These are phyloP conservation scores for Polychaeton citri DNA, from an alignment of 2,329 filamentous ascomycete species.

Conservation along the genomic window DNA sequence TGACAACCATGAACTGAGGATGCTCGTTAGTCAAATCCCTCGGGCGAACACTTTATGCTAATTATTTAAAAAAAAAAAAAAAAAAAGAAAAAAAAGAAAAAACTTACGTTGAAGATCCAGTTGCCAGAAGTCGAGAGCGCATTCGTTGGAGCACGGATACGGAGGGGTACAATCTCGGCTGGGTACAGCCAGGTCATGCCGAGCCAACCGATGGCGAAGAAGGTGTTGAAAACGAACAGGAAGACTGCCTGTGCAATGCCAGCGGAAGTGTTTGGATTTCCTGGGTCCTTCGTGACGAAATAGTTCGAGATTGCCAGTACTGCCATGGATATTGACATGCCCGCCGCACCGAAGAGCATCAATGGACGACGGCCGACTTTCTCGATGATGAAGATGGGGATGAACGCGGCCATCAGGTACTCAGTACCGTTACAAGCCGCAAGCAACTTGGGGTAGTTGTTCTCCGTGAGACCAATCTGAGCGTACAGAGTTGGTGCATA, in stretches of 20 bases:
- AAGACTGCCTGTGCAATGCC: slow-evolving; percentile 9
- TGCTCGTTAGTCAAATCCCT: not conserved
- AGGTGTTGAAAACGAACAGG: slow-evolving; percentile 40
- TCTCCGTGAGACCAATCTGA: slow-evolving; percentile 20
- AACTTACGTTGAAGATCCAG: slow-evolving; percentile 43
- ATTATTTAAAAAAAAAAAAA: not conserved
- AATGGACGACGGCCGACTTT: slow-evolving; percentile 43
- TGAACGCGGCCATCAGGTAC: slow-evolving; percentile 33
- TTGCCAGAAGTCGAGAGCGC: slow-evolving; percentile 37
- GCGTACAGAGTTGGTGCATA: slow-evolving; percentile 1
- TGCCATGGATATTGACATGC: slow-evolving; percentile 14
- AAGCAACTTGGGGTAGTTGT: slow-evolving; percentile 29
- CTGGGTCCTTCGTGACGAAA: slow-evolving; percentile 1
- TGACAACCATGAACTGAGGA: slow-evolving; percentile 32
- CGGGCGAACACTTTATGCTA: too few species aligned
- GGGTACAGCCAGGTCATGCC: slow-evolving; percentile 31
- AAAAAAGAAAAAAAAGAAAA: too few species aligned
- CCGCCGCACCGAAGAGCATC: slow-evolving; percentile 55
- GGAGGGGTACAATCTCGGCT: slow-evolving; percentile 21
- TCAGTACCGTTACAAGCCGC: slow-evolving; percentile 36
- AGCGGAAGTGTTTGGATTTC: not conserved
- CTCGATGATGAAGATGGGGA: slow-evolving; percentile 33
- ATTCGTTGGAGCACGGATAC: slow-evolving; percentile 21
- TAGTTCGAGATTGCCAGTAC: slow-evolving; percentile 5
- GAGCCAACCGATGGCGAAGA: slow-evolving; percentile 41